Evolutionary conservation across 371 early-diverging fungal genomes (phyloP), one percentile per base, ranked within the genome.

Genomic region (Lichtheimia ornata): DNA sequence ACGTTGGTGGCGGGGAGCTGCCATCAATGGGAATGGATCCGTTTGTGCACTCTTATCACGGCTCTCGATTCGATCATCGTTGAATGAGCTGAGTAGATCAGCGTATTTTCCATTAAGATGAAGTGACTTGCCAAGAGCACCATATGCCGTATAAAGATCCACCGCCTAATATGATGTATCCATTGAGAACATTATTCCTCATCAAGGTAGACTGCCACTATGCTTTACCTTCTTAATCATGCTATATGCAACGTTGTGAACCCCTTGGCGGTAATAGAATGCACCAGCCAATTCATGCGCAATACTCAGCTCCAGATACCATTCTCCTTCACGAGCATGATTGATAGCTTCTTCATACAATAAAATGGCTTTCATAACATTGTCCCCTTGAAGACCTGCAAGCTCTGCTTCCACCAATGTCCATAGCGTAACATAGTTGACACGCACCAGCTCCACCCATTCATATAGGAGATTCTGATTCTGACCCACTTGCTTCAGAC

Each of bases 321-420:
- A 79, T 9, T 45, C 56, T 4, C 71, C 73, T 20, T 74, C 70
- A 14, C 77, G 68, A 0, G 74, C 61, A 45, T 61, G 60, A 40
- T 79, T 66, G 28, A 76, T 79, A 0, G 80, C 74, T 1, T 66
- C 63, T 59, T 79, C 80, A 41, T 76, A 79, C 0, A 79, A 53
- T 3, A 18, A 47, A 4, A 65, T 57, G 0, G 71, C 50, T 35
- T 60, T 69, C 6, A 53, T 40, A 18, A 71, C 30, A 45, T 18
- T 25, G 13, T 20, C 71, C 66, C 22, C 52, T 14, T 27, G 15
- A 28, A 56, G 57, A 25, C 17, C 27, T 5, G 57, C 42, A 13
- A 45, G 5, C n/a, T 56, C 57, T 14, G 57, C 57, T 28, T 43
- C 57, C 20, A 56, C 66, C 1, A 79, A 53, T 3, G 69, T 72